A percentile compares a stretch with the other conserved stretches of the same genome.
Conservation (phyloP, 139 green algal species). For the Medakamo hakoo region DNA sequence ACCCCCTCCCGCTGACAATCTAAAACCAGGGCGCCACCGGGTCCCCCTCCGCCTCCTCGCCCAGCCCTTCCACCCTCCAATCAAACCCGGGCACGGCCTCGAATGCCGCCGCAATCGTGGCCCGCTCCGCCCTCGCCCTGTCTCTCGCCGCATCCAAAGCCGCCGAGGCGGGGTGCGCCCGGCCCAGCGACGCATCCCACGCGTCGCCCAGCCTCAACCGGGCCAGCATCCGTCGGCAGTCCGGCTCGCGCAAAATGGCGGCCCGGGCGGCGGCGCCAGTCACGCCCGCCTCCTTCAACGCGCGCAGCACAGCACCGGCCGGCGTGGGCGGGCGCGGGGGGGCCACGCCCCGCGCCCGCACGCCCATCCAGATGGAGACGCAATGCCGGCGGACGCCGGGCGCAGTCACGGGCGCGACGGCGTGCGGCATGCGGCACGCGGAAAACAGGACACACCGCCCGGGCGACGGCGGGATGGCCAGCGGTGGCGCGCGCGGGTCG, state of each 20-base stretch:
- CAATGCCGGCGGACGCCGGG: not conserved
- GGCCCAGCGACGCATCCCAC: not conserved
- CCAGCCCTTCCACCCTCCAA: not conserved
- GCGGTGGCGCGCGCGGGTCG: not conserved
- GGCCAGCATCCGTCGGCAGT: not conserved
- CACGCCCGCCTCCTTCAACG: not conserved
- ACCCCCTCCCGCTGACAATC: not conserved
- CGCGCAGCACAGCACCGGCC: not conserved
- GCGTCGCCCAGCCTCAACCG: not conserved
- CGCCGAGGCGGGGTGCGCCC: not conserved
- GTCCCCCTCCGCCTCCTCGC: not conserved
- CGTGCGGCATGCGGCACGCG: not conserved
- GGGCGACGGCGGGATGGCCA: not conserved
- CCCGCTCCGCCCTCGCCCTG: not conserved
- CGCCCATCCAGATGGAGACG: not conserved
- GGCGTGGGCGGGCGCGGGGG: no score
- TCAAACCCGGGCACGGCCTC: not conserved
- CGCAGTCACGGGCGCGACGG: not conserved
- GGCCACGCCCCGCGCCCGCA: not conserved
- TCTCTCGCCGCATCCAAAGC: not conserved
- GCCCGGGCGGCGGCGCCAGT: not conserved
- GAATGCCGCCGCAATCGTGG: not conserved
- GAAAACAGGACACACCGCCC: not conserved
- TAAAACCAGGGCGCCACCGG: not conserved
- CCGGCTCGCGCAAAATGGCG: not conserved